Conservation (phyloP, 2,329 filamentous ascomycete genomes). For the Fusarium robinianum region DNA sequence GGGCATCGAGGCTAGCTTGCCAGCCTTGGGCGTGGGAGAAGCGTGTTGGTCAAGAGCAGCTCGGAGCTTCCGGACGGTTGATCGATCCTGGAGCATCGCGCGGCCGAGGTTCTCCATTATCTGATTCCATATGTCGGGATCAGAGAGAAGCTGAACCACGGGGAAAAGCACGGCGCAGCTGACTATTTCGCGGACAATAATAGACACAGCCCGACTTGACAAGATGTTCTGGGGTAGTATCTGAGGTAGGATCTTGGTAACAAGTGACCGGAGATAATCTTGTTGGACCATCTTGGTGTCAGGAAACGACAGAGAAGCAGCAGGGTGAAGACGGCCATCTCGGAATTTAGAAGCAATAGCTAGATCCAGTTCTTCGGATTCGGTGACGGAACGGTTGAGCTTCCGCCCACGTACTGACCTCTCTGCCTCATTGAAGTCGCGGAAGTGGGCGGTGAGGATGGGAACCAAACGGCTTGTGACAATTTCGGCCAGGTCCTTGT, state of each 20-base stretch:
- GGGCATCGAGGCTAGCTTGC: slow-evolving; percentile 72
- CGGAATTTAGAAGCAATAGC: slow-evolving; percentile 95
- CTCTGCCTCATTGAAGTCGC: slow-evolving; percentile 90
- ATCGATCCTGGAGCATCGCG: slow-evolving; percentile 89
- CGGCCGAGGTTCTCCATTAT: slow-evolving; percentile 88
- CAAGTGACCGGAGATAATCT: slow-evolving; percentile 80
- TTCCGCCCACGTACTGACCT: slow-evolving; percentile 83
- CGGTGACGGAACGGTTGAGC: slow-evolving; percentile 86
- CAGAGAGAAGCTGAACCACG: slow-evolving; percentile 76
- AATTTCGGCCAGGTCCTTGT: slow-evolving; percentile 82
- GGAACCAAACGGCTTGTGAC: slow-evolving; percentile 83
- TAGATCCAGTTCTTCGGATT: slow-evolving; percentile 93
- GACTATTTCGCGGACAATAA: slow-evolving; percentile 86
- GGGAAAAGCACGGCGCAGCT: slow-evolving; percentile 88
- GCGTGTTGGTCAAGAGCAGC: slow-evolving; percentile 94
- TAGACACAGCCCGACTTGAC: slow-evolving; percentile 78
- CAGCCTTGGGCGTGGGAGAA: slow-evolving; percentile 71
- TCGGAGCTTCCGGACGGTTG: slow-evolving; percentile 88
- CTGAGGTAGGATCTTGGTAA: slow-evolving; percentile 71
- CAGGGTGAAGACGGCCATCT: slow-evolving; percentile 85
- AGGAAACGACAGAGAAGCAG: slow-evolving; percentile 79
- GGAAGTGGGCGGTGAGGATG: slow-evolving; percentile 84
- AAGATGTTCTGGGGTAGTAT: slow-evolving; percentile 75
- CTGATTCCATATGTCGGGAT: slow-evolving; percentile 98
- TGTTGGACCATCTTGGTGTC: slow-evolving; percentile 87